Evolutionary conservation across 768 basidiomycete species (phyloP), one percentile per base, ranked within the genome.

Genomic region (Tephrocybe sp.): DNA sequence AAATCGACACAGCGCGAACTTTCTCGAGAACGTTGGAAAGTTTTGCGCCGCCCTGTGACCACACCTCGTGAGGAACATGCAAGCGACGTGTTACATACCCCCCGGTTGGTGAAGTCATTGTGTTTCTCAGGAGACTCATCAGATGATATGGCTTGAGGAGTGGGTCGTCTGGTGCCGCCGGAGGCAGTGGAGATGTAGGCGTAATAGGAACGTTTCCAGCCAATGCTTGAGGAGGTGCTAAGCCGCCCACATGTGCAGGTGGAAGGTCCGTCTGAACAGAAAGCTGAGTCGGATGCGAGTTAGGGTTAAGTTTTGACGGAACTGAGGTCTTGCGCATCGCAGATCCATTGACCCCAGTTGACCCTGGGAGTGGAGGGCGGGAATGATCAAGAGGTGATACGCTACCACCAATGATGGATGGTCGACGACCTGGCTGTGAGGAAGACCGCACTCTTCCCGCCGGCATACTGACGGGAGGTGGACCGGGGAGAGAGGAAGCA

Each of bases 1-100:
- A 71, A 45, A 92, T 82, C 51, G 85, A 85, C 35, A 96, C 84
- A 48, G 91, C 88, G 34, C 89, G 83, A 38, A 93, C 83, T 69
- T 97, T 95, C 60, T 94, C 91, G 44, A 83, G 78, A 31, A 93
- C 62, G 62, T 89, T 92, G 32, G 74, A 72, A 43, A 97, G 77
- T 65, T 93, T 94, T 26, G 87, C 89, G 36, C 92, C 92, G 23
- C 88, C 87, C 64, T 92, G 89, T 39, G 89, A 88, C 93, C 93
- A 96, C 19, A 94, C 87, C 62, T 91, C 89, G 49, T 83, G 82
- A 12, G 93, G 92, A 23, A 96, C 88, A 66, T 93, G 92, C 57
- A 96, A 68, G 40, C 87, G 80, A 40, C 85, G 85, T 13, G 91
- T 93, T 49, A 96, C 74, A 65, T 94, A 95, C 30, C 90, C 92